Conservation (phyloP, 2,329 filamentous ascomycete genomes). For the Lasiodiplodia citricola region DNA sequence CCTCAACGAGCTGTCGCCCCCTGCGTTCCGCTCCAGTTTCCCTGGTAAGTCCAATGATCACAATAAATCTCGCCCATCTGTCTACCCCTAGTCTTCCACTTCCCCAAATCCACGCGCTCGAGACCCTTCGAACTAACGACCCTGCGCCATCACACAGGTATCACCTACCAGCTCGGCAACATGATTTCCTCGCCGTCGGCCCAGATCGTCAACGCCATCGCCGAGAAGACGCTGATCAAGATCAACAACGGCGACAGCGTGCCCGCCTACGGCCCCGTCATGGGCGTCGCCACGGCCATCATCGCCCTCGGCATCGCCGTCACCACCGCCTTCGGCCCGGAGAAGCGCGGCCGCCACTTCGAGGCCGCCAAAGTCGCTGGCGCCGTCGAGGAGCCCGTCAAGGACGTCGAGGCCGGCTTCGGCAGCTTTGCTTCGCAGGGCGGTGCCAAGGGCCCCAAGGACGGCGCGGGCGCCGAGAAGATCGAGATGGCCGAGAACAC, state of each 20-base stretch:
- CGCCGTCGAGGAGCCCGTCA: conserved; percentile 33
- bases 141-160: conserved; percentile 39
- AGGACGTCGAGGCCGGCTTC: conserved; percentile 23
- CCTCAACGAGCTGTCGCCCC: conserved; percentile 74
- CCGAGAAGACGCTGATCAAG: conserved; percentile 61
- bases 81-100: conserved; percentile 41
- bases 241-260: conserved; percentile 61
- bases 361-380: conserved; percentile 64
- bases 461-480: neutral
- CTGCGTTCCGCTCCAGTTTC: conserved; percentile 72
- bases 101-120: neutral
- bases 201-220: conserved; percentile 77
- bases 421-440: neutral
- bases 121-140: neutral
- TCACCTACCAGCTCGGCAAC: conserved; percentile 77
- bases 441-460: neutral
- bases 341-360: conserved; percentile 74
- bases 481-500: conserved; percentile 18
- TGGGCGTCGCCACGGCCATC: conserved; percentile 78
- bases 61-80: neutral
- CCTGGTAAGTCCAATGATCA: conserved; percentile 51
- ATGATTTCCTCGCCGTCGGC: conserved; percentile 74
- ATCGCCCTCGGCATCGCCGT: conserved; percentile 72
- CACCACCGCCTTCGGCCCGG: conserved; percentile 73
- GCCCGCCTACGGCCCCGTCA: conserved; percentile 74